phyloP scores from a whole-genome alignment of 139 green algal species.

The Pedinophyceae sp. region DNA sequence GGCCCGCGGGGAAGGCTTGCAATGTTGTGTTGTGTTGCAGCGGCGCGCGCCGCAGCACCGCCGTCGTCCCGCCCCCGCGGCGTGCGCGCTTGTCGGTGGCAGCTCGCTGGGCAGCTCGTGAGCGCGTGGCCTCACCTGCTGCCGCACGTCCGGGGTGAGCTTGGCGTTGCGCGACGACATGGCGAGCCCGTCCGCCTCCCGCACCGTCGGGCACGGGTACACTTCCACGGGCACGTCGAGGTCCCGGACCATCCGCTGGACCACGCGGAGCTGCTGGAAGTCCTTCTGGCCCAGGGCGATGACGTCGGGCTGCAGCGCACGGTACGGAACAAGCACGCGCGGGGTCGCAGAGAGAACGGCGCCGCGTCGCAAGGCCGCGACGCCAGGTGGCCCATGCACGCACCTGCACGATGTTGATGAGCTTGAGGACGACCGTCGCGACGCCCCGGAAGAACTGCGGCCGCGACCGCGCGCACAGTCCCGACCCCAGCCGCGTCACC shows the following conservation, averaged over 20 bases:
- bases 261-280: constrained; percentile 89
- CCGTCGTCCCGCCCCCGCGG: background rate
- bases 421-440: constrained; percentile 83
- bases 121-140: constrained; percentile 19
- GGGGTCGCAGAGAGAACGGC: too few species aligned
- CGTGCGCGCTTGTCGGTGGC: background rate
- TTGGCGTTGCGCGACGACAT: constrained; percentile 88
- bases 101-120: background rate
- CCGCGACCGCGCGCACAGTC: constrained; percentile 61
- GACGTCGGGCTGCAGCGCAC: constrained; percentile 84
- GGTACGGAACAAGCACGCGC: too few species aligned
- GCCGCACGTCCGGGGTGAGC: constrained; percentile 41
- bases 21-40: background rate
- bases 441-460: constrained; percentile 97
- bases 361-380: too few species aligned
- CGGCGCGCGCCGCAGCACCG: constrained; percentile 8
- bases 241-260: constrained; percentile 56
- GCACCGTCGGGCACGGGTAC: constrained; percentile 5
- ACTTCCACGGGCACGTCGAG: background rate
- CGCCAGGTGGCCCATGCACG: too few species aligned
- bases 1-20: background rate
- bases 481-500: constrained; percentile 60
- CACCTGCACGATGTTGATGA: constrained; percentile 96
- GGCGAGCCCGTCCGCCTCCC: constrained; percentile 82
- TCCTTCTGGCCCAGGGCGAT: constrained; percentile 94